Evolutionary conservation across 164 flowering plant species (phyloP).

Genomic region (Stephania cephalantha): DNA sequence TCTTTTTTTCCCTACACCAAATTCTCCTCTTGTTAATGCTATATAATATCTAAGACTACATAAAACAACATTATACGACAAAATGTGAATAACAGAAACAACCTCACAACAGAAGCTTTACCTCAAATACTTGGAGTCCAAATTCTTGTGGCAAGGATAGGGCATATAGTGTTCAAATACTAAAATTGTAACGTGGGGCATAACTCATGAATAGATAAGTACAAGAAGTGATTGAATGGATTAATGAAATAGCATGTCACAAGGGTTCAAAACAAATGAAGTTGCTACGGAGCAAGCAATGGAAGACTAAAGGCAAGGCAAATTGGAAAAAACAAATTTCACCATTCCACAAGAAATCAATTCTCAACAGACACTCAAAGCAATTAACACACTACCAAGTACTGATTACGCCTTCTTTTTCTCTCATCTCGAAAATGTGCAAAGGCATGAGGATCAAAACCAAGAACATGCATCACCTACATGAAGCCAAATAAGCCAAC

Average conservation of each 20-base stretch:
- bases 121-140: no score
- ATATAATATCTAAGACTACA: no score
- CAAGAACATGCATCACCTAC: conserved; percentile 99
- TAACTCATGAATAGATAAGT: no score
- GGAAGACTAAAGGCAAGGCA: background rate
- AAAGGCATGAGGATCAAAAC: conserved; percentile 99
- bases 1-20: background rate
- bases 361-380: background rate
- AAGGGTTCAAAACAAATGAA: background rate
- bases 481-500: conserved; percentile 9
- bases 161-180: no score
- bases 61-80: no score
- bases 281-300: background rate
- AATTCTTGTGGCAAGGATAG: no score
- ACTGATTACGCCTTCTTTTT: conserved; percentile 88
- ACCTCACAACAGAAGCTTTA: no score
- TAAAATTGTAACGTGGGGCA: no score
- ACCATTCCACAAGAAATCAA: background rate
- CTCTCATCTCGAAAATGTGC: conserved; percentile 98
- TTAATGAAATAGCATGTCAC: background rate
- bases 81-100: no score
- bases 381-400: conserved; percentile 5
- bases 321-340: background rate
- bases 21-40: background rate
- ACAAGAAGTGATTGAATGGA: background rate